Evolutionary conservation across 129 eudicot species (phyloP), one percentile per base, ranked within the genome.

Genomic region (Solidago caesia): DNA sequence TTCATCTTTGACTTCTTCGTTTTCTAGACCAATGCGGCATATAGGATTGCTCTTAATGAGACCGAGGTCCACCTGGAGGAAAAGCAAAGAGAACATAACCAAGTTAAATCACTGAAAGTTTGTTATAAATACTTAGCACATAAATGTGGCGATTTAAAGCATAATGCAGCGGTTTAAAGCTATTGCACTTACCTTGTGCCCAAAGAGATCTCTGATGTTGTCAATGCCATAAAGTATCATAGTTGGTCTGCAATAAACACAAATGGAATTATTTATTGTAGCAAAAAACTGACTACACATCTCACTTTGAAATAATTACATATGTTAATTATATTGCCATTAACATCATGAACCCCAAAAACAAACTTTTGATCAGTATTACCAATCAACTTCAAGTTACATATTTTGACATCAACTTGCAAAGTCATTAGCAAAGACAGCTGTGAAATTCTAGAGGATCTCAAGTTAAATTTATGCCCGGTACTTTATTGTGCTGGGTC

Each of bases 131-230:
- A 49, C 45, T 41, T 46, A 49, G 16, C 13, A 7, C 5, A 9
- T 41, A 7, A 42, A 44, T 68, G 48, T 46, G 70, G 14, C 27
- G 60, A 3, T 3, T 33, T 33, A 33, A 33, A 33, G 39, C 39
- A 33, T n/a, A 49, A 44, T 68, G 48, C 39, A 64, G 14, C 29
- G 60, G 13, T 71, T 48, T 57, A 7, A 69, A 27, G 44, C 5
- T 14, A 26, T 53, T 45, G 33, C n/a, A 56, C 55, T 59, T 76
- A 94, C 99, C 96, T 94, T 94, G 89, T 87, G 97, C 16, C 99
- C 99, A n/a, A 94, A 90, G 81, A 94, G 97, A 85, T 94, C 96
- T 78, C 99, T 77, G 76, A 94, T 94, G 82, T 94, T 94, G 65
- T 94, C 96, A n/a, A 86, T 82, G 72, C 97, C 97, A 64, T 91